Percentiles rank a stretch among this genome's conserved stretches.
These are phyloP conservation scores for Pythium pectinolyticum DNA, from an alignment of 352 stramenopile species.

Conservation along the genomic window DNA sequence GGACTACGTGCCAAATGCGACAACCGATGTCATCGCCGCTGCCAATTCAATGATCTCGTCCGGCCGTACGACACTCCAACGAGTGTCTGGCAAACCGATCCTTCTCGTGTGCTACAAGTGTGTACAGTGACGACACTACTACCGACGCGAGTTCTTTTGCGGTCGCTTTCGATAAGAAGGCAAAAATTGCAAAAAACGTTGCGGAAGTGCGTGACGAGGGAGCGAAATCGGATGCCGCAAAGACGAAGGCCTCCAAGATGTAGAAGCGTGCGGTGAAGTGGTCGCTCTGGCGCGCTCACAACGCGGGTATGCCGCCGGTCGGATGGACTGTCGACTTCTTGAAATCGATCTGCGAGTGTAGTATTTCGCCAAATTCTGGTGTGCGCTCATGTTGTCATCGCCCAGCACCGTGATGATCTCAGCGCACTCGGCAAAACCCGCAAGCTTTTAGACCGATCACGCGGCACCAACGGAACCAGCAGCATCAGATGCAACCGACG, in stretches of 20 bases:
- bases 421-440: not conserved
- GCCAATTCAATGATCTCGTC: not conserved
- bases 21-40: not conserved
- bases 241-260: conserved; percentile 2
- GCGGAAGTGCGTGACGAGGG: not conserved
- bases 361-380: not conserved
- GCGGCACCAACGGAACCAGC: too few relatives aligned
- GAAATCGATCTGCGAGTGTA: not conserved
- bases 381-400: not conserved
- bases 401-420: not conserved
- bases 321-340: not conserved
- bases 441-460: not conserved
- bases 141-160: not conserved
- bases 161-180: conserved; percentile 1
- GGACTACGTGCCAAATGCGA: not conserved
- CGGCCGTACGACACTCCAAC: not conserved
- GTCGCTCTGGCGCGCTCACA: not conserved
- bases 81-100: not conserved
- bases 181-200: conserved; percentile 1
- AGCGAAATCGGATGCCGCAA: not conserved
- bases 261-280: conserved; percentile 1
- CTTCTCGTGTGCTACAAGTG: not conserved
- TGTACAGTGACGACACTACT: not conserved
- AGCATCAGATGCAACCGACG: too few relatives aligned
- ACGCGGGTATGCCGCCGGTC: not conserved